These are phyloP conservation scores for Fusarium sp. DNA, from an alignment of 2,329 filamentous ascomycete species.

Conservation along the genomic window DNA sequence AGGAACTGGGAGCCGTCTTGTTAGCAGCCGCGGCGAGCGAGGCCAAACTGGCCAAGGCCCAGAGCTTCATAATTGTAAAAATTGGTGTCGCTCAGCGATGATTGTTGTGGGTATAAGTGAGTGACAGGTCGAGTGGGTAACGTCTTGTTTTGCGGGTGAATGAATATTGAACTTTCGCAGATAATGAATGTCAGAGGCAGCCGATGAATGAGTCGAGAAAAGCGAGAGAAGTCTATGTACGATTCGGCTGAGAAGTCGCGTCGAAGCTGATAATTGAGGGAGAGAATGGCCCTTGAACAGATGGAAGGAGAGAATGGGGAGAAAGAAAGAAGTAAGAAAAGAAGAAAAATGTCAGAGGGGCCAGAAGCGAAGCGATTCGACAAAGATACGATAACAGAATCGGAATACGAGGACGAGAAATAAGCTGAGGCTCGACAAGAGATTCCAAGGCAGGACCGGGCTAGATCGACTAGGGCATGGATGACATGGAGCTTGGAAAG, in stretches of 20 bases:
- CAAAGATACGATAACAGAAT: conserved; percentile 15
- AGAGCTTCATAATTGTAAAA: conserved; percentile 29
- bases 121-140: background rate
- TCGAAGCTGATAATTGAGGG: background rate
- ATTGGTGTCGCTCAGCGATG: conserved; percentile 19
- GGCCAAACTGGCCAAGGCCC: conserved; percentile 26
- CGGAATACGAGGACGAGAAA: conserved; percentile 37
- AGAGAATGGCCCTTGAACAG: background rate
- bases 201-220: background rate
- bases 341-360: background rate
- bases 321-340: conserved; percentile 6
- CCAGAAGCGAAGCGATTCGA: conserved; percentile 1
- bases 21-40: conserved; percentile 25
- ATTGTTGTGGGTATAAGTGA: background rate
- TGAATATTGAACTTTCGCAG: background rate
- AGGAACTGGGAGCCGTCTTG: conserved; percentile 33
- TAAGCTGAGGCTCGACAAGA: conserved; percentile 33
- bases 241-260: background rate
- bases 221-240: conserved; percentile 11
- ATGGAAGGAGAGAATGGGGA: conserved; percentile 6
- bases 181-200: conserved; percentile 9
- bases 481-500: conserved; percentile 17
- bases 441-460: conserved; percentile 27
- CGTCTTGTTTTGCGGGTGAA: background rate
- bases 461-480: conserved; percentile 26